A percentile compares a stretch with the other conserved stretches of the same genome.
phyloP scores from a whole-genome alignment of 805 yeast species.

The Candida manassasensis region DNA sequence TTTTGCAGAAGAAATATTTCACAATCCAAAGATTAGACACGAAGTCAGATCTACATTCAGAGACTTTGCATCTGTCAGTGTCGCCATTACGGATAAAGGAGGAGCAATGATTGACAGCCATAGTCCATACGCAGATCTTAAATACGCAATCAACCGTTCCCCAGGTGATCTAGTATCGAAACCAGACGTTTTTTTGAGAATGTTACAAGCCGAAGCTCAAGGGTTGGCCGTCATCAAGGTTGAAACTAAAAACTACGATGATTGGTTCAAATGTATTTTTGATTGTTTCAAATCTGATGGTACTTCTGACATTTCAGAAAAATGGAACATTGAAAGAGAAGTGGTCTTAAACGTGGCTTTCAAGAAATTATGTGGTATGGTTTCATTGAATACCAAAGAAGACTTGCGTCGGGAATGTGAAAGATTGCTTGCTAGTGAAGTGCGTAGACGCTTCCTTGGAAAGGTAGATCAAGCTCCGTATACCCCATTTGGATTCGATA shows the following conservation, averaged over 20 bases:
- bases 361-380: conserved; percentile 59
- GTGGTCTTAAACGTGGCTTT: conserved; percentile 63
- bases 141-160: conserved; percentile 80
- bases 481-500: conserved; percentile 70
- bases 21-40: conserved; percentile 75
- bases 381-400: conserved; percentile 76
- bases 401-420: conserved; percentile 74
- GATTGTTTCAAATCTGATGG: conserved; percentile 68
- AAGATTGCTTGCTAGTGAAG: conserved; percentile 58
- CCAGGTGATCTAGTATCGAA: conserved; percentile 66
- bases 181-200: conserved; percentile 82
- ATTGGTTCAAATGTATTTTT: conserved; percentile 39
- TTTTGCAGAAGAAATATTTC: conserved; percentile 73
- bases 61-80: conserved; percentile 62
- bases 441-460: conserved; percentile 63
- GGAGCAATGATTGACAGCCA: conserved; percentile 67
- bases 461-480: conserved; percentile 92
- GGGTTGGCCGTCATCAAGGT: conserved; percentile 69
- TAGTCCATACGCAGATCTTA: conserved; percentile 82
- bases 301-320: conserved; percentile 64
- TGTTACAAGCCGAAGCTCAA: conserved; percentile 84
- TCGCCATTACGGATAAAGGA: conserved; percentile 74
- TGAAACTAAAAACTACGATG: conserved; percentile 41
- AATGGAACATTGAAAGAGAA: conserved; percentile 80
- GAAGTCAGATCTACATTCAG: conserved; percentile 61